These are phyloP conservation scores for Flueggea neowawraea DNA, from an alignment of 441 rosid genomes.

Conservation along the genomic window DNA sequence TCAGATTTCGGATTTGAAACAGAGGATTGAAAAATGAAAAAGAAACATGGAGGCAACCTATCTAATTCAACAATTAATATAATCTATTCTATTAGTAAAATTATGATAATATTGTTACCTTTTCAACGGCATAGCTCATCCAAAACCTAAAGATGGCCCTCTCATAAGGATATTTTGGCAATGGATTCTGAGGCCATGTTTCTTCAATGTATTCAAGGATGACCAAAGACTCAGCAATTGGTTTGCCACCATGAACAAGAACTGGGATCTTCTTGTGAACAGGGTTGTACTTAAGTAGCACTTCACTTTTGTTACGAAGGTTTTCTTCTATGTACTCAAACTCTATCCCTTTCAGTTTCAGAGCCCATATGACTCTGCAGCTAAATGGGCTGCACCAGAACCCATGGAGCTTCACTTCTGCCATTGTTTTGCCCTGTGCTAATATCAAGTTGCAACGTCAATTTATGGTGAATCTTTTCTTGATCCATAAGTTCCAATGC, in stretches of 20 bases:
- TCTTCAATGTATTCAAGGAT: slow-evolving; percentile 22
- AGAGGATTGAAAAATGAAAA: too few relatives aligned
- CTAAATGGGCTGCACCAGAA: slow-evolving; percentile 16
- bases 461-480: too few relatives aligned
- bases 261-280: slow-evolving; percentile 16
- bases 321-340: slow-evolving; percentile 16
- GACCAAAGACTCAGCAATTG: slow-evolving; percentile 13
- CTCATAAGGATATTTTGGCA: slow-evolving; percentile 15
- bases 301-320: slow-evolving; percentile 7
- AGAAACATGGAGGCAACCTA: too few relatives aligned
- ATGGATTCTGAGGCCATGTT: slow-evolving; percentile 20
- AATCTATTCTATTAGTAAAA: neutral
- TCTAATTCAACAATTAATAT: too few relatives aligned
- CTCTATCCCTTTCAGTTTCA: slow-evolving; percentile 16
- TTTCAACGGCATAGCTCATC: slow-evolving; percentile 10
- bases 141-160: slow-evolving; percentile 23
- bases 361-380: slow-evolving; percentile 9
- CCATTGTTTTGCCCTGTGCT: slow-evolving; percentile 2
- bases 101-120: slow-evolving; percentile 5
- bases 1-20: too few relatives aligned
- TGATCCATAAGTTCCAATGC: too few relatives aligned
- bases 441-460: too few relatives aligned
- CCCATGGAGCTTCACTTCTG: slow-evolving; percentile 17
- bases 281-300: slow-evolving; percentile 11
- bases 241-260: slow-evolving; percentile 15